Base-by-base conservation (phyloP, 2,329 filamentous ascomycete species). In the Gnomoniopsis smithogilvyi region DNA sequence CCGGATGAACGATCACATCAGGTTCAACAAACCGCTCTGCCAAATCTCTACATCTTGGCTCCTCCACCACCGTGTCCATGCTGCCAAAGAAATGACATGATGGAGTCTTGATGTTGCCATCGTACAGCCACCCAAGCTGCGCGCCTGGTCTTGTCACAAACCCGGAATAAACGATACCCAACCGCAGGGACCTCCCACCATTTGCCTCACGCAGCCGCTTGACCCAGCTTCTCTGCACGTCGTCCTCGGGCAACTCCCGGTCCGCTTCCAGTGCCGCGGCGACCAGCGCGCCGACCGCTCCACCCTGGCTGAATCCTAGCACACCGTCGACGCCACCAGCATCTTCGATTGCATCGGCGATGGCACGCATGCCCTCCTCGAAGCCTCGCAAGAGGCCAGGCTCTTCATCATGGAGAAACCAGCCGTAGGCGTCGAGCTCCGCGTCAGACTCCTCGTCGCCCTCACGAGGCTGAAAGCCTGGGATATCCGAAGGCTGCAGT, bases 301-400 rank as follows among this genome's bases (percentile, higher is more conserved):
- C 92, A 22, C 92, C 92, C 74, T 96, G 92, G 61, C 85, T 90
- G 75, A 96, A 96, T 0, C 92, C 92, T 22, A 93, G 76, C 0
- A 93, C 87, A 7, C 88, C 91, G 67, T 94, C 90, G 51, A 94
- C 84, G 1, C 88, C 88, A 0, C 86, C 85, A 0, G 85, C 88
- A 10, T 85, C 81, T 1, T 82, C 79, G 38, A 88, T 76, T 0
- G 58, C 58, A 33, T 56, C 38, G 3, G 58, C 58, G 43, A 60
- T 53, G 19, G 82, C 79, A 41, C 75, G 72, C 24, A 96, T 83
- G 0, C 85, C 75, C 6, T 78, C 70, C 0, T 88, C 89, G 7
- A 96, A 74, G 1, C 76, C 70, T 0, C 69, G 74, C 65, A 96
- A 80, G 24, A 36, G 38, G 1, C 58, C 58, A 10, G 53, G 33